These are phyloP conservation scores for Dioszegia hungarica DNA, from an alignment of 768 basidiomycete species.

Conservation along the genomic window DNA sequence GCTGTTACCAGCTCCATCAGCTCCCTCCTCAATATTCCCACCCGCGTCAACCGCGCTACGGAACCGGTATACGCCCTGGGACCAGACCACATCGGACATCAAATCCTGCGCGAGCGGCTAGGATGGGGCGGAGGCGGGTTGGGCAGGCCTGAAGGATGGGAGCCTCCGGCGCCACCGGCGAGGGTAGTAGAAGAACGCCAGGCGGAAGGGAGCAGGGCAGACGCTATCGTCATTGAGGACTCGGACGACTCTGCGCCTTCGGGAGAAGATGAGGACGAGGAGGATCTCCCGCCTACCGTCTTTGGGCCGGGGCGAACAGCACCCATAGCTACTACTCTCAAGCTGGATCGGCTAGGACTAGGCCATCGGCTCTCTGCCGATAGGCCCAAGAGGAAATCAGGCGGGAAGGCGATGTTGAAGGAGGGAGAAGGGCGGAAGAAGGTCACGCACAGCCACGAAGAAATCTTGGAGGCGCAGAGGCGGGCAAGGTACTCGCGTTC, in stretches of 20 bases:
- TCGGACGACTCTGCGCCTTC: background rate
- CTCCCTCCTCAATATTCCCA: conserved; percentile 19
- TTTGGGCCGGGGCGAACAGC: conserved; percentile 39
- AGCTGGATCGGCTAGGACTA: conserved; percentile 38
- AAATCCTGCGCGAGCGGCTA: conserved; percentile 23
- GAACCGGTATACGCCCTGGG: conserved; percentile 33
- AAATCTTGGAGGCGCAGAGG: conserved; percentile 28
- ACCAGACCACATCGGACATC: conserved; percentile 41
- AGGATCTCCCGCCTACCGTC: background rate
- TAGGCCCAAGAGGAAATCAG: conserved; percentile 1
- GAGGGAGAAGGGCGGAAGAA: conserved; percentile 8
- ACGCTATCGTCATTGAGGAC: background rate
- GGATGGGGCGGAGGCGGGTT: conserved; percentile 44
- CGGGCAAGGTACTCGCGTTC: conserved; percentile 11
- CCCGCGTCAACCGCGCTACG: background rate
- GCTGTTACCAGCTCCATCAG: conserved; percentile 21
- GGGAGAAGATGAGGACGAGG: background rate
- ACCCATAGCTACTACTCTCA: conserved; percentile 36
- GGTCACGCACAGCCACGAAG: conserved; percentile 33
- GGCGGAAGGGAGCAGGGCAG: background rate
- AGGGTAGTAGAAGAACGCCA: background rate
- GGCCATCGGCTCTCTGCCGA: conserved; percentile 21
- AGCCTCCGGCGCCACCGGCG: background rate
- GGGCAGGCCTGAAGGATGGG: conserved; percentile 24
- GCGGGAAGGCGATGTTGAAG: background rate